Percentiles rank a stretch among this genome's conserved stretches.
These are phyloP conservation scores for Metschnikowia henanensis DNA, from an alignment of 805 yeast genomes.

Conservation along the genomic window DNA sequence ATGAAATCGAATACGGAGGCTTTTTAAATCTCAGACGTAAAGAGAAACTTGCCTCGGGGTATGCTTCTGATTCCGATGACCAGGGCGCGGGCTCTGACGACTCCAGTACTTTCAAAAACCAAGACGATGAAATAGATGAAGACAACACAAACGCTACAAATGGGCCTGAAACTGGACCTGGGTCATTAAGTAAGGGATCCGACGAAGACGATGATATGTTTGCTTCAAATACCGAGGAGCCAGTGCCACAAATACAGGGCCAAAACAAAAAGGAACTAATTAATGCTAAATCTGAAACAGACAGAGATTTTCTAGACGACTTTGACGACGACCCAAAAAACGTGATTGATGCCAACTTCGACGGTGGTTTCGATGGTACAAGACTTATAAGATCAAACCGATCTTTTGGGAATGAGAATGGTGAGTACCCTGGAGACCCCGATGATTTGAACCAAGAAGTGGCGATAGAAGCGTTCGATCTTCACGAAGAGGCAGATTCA, in stretches of 20 bases:
- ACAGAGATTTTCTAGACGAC: too few species aligned
- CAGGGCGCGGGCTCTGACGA: conserved; percentile 13
- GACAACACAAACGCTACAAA: neutral
- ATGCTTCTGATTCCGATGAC: conserved; percentile 20
- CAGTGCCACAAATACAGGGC: conserved; percentile 2
- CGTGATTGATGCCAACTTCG: conserved; percentile 20
- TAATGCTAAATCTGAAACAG: neutral
- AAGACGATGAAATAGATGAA: conserved; percentile 5
- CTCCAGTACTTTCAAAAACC: conserved; percentile 8
- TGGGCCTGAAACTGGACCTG: too few species aligned
- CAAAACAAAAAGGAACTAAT: neutral
- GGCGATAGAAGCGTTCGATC: conserved; percentile 60
- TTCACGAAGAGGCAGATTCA: conserved; percentile 54
- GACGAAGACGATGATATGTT: conserved; percentile 44
- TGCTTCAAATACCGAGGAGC: conserved; percentile 25
- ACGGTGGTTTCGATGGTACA: neutral
- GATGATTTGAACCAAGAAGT: neutral
- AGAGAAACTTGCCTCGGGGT: conserved; percentile 13
- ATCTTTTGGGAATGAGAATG: too few species aligned
- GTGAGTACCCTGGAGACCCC: too few species aligned
- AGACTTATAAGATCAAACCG: neutral
- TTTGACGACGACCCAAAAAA: conserved; percentile 29
- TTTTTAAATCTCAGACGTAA: too few species aligned
- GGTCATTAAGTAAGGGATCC: too few species aligned
- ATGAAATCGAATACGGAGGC: neutral